These are phyloP conservation scores for Candida sp. DNA, from an alignment of 1,139 yeast species.

Conservation along the genomic window DNA sequence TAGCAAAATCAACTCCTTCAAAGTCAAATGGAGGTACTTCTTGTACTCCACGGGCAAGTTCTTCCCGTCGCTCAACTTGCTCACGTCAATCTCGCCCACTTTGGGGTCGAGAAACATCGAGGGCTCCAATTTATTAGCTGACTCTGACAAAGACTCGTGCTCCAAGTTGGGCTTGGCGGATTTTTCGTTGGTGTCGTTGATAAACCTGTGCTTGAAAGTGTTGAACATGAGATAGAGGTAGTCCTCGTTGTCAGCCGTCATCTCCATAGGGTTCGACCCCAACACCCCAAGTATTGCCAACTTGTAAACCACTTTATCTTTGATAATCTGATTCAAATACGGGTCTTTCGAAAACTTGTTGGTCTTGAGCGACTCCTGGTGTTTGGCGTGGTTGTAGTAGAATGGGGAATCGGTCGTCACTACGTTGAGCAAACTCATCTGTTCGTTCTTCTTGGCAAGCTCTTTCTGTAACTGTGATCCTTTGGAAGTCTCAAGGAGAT, in stretches of 20 bases:
- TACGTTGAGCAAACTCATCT: conserved; percentile 32
- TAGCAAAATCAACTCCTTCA: conserved; percentile 29
- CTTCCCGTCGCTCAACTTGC: conserved; percentile 6
- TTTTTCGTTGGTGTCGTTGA: conserved; percentile 12
- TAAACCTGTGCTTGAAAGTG: conserved; percentile 35
- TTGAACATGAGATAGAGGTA: conserved; percentile 37
- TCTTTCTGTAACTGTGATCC: conserved; percentile 38
- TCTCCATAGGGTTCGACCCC: conserved; percentile 39
- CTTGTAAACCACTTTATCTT: conserved; percentile 39
- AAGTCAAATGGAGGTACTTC: conserved; percentile 25
- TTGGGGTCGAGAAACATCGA: conserved; percentile 19
- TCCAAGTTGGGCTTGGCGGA: conserved; percentile 3
- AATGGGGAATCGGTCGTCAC: conserved; percentile 29
- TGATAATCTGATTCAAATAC: conserved; percentile 34
- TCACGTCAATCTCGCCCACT: conserved; percentile 28
- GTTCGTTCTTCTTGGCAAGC: conserved; percentile 25
- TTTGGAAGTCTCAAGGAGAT: conserved; percentile 40
- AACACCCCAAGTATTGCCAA: conserved; percentile 41
- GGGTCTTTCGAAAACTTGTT: conserved; percentile 35
- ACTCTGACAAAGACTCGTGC: conserved; percentile 3
- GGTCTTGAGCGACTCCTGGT: conserved; percentile 4
- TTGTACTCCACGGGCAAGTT: conserved; percentile 22
- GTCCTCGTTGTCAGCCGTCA: conserved; percentile 21
- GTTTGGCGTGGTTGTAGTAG: conserved; percentile 17
- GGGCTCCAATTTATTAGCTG: conserved; percentile 4